Conservation (phyloP, 2,329 filamentous ascomycete species). For the Cordyceps cicadae region DNA sequence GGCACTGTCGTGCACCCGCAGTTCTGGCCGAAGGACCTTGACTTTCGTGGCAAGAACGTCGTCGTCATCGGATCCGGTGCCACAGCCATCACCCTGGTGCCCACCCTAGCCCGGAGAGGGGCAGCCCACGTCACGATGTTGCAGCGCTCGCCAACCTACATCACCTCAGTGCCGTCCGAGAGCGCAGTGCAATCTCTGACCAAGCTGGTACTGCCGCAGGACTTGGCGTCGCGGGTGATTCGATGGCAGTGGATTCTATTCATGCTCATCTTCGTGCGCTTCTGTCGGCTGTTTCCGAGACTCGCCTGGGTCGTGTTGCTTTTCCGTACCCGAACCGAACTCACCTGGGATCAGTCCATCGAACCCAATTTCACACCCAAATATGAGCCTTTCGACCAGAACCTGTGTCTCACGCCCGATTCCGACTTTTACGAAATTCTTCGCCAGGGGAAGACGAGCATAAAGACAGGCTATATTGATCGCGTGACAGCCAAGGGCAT, state of each 20-base stretch:
- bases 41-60: slow-evolving; percentile 57
- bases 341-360: slow-evolving; percentile 37
- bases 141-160: slow-evolving; percentile 57
- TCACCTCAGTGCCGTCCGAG: slow-evolving; percentile 29
- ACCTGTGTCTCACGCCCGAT: slow-evolving; percentile 49
- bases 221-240: slow-evolving; percentile 35
- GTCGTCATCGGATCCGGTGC: slow-evolving; percentile 61
- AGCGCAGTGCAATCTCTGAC: slow-evolving; percentile 21
- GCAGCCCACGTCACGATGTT: slow-evolving; percentile 55
- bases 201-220: slow-evolving; percentile 32
- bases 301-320: slow-evolving; percentile 35
- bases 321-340: slow-evolving; percentile 30
- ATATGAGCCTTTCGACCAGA: slow-evolving; percentile 58
- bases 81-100: slow-evolving; percentile 58
- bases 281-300: slow-evolving; percentile 43
- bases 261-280: slow-evolving; percentile 30
- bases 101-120: slow-evolving; percentile 49
- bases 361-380: slow-evolving; percentile 35
- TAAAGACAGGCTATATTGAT: slow-evolving; percentile 39
- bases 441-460: slow-evolving; percentile 26
- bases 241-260: slow-evolving; percentile 39
- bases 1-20: slow-evolving; percentile 56
- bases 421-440: slow-evolving; percentile 38
- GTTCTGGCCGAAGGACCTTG: slow-evolving; percentile 58
- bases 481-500: slow-evolving; percentile 36